phyloP scores from a whole-genome alignment of 2,329 filamentous ascomycete genomes.

The Tolypocladium amazonense region DNA sequence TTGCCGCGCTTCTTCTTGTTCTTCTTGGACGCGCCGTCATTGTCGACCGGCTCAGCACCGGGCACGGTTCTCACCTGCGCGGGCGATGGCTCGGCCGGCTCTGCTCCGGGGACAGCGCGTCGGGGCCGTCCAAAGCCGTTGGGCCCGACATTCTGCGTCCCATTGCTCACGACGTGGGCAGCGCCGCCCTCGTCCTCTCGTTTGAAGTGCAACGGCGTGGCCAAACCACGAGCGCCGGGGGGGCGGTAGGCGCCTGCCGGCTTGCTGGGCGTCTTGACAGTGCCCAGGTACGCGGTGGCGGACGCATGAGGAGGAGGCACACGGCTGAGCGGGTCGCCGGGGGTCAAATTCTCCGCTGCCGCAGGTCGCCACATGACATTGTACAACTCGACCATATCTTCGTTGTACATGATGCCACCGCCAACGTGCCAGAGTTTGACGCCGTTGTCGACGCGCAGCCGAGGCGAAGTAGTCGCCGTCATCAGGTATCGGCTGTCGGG shows the following conservation, averaged over 20 bases:
- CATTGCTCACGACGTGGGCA: slow-evolving; percentile 73
- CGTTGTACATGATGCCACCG: slow-evolving; percentile 84
- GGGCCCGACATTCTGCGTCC: slow-evolving; percentile 54
- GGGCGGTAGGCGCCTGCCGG: slow-evolving; percentile 95
- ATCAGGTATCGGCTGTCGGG: slow-evolving; percentile 92
- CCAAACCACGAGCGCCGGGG: slow-evolving; percentile 79
- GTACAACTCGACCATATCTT: slow-evolving; percentile 92
- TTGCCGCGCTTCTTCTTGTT: slow-evolving; percentile 98
- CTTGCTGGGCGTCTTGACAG: slow-evolving; percentile 89
- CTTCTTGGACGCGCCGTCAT: slow-evolving; percentile 70
- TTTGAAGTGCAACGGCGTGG: slow-evolving; percentile 90
- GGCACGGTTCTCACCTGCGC: slow-evolving; percentile 58
- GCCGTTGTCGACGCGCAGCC: slow-evolving; percentile 92
- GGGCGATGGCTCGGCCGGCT: slow-evolving; percentile 54
- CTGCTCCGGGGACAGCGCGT: slow-evolving; percentile 79
- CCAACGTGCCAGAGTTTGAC: slow-evolving; percentile 90
- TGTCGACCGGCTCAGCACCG: slow-evolving; percentile 50
- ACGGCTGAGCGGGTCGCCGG: slow-evolving; percentile 61
- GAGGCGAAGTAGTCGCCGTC: slow-evolving; percentile 94
- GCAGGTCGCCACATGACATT: slow-evolving; percentile 82
- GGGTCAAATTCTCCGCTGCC: slow-evolving; percentile 43
- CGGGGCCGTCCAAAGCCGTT: slow-evolving; percentile 74
- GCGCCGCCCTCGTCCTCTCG: slow-evolving; percentile 94
- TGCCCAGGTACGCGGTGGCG: slow-evolving; percentile 70
- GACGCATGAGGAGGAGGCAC: slow-evolving; percentile 74